Evolutionary conservation across 2,329 filamentous ascomycete species (phyloP).

Genomic region (Lachnellula hyalina): DNA sequence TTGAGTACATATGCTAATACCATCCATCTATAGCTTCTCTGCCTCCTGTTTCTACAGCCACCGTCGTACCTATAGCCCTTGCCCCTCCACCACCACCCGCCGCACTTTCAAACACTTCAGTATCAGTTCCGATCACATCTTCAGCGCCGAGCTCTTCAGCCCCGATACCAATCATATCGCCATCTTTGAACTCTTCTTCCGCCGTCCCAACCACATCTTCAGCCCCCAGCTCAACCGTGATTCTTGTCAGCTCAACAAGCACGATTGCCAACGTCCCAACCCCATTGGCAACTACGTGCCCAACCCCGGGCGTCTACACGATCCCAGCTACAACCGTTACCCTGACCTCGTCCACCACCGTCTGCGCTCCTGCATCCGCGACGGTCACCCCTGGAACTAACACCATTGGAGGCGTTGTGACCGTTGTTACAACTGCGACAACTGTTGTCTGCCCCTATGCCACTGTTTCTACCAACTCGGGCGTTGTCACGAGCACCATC

Average conservation of each 20-base stretch:
- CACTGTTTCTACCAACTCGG: constrained; percentile 52
- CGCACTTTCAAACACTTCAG: background rate
- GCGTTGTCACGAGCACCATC: constrained; percentile 61
- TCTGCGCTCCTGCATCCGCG: constrained; percentile 59
- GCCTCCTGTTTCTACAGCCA: constrained; percentile 24
- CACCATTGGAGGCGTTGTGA: constrained; percentile 69
- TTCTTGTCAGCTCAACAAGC: constrained; percentile 32
- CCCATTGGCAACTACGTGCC: constrained; percentile 45
- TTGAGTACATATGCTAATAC: constrained; percentile 1
- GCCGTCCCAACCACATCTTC: background rate
- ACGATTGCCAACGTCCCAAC: constrained; percentile 40
- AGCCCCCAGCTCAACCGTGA: background rate
- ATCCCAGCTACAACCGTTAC: constrained; percentile 68
- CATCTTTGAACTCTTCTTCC: background rate
- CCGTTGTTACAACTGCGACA: constrained; percentile 59
- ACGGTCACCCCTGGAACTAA: constrained; percentile 57
- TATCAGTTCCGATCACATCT: background rate
- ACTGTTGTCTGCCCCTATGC: constrained; percentile 67
- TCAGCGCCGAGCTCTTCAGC: constrained; percentile 4
- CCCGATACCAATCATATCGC: constrained; percentile 11
- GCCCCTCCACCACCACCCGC: constrained; percentile 25
- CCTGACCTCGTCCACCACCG: constrained; percentile 61
- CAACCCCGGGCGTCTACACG: constrained; percentile 68
- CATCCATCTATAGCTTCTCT: constrained; percentile 18
- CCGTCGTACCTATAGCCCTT: background rate